Percentiles rank a stretch among this genome's conserved stretches.
These are phyloP conservation scores for Lonicera japonica DNA, from an alignment of 129 eudicot species.

Conservation along the genomic window DNA sequence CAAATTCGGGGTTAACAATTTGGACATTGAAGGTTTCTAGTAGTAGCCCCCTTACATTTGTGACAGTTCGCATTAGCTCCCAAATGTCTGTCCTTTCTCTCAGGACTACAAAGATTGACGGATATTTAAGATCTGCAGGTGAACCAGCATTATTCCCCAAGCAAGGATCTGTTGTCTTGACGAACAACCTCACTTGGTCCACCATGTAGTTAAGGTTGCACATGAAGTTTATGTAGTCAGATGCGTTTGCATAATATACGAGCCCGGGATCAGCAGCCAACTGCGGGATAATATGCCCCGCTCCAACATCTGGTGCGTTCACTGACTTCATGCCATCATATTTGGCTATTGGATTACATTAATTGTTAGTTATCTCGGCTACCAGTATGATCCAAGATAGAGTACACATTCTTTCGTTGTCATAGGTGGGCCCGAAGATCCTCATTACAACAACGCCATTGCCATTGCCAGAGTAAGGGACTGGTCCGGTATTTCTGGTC, in stretches of 20 bases:
- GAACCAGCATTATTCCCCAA: neutral
- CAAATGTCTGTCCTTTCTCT: too few species aligned
- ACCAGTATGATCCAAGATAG: too few species aligned
- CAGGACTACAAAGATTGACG: too few species aligned
- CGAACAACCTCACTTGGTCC: too few species aligned
- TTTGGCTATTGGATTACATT: neutral
- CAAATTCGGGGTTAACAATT: too few species aligned
- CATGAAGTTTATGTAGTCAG: neutral
- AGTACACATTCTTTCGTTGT: neutral
- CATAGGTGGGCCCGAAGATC: neutral
- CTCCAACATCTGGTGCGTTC: too few species aligned
- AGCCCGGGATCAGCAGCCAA: constrained; percentile 1
- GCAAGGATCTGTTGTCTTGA: too few species aligned
- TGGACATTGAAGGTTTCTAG: too few species aligned
- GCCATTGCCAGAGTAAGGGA: neutral
- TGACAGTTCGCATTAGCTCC: too few species aligned
- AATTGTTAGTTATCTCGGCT: neutral
- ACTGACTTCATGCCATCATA: neutral
- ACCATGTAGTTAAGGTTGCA: neutral
- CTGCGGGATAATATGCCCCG: neutral
- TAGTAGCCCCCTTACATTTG: too few species aligned
- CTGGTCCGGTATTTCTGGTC: neutral
- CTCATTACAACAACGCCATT: neutral
- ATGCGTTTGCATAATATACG: neutral
- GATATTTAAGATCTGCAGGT: neutral